phyloP scores from a whole-genome alignment of 805 yeast species.

The Lipomyces orientalis region DNA sequence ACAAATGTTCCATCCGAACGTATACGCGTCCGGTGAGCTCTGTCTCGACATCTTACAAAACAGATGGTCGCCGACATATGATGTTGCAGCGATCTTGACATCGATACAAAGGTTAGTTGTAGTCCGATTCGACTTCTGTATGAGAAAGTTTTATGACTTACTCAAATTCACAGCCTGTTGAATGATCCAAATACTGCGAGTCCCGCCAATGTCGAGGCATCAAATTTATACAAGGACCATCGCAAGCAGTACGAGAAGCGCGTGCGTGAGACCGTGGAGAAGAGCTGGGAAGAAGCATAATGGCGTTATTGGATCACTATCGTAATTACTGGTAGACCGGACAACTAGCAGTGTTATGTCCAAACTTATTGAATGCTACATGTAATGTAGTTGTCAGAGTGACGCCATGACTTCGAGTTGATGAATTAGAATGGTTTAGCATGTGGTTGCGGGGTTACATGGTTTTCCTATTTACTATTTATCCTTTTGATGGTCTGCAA shows the following conservation, averaged over 20 bases:
- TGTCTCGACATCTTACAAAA: conserved; percentile 95
- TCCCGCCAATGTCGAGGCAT: conserved; percentile 98
- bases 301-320: not conserved
- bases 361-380: not conserved
- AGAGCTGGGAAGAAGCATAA: conserved; percentile 69
- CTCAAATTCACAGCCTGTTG: conserved; percentile 53
- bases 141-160: not conserved
- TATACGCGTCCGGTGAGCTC: conserved; percentile 91
- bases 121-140: too few relatives aligned
- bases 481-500: not conserved
- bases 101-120: conserved; percentile 71
- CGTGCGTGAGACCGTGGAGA: conserved; percentile 93
- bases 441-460: not conserved
- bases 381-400: not conserved
- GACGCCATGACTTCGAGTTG: conserved; percentile 1
- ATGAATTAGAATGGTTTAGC: conserved; percentile 3
- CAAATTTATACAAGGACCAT: conserved; percentile 92
- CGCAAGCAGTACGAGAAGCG: conserved; percentile 88
- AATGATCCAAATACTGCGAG: conserved; percentile 96
- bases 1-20: conserved; percentile 98
- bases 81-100: conserved; percentile 92
- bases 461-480: not conserved
- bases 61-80: conserved; percentile 98
- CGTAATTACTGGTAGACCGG: not conserved
- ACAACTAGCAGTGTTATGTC: not conserved